Conservation (phyloP, 331 rosid species). For the Dryas integrifolia region DNA sequence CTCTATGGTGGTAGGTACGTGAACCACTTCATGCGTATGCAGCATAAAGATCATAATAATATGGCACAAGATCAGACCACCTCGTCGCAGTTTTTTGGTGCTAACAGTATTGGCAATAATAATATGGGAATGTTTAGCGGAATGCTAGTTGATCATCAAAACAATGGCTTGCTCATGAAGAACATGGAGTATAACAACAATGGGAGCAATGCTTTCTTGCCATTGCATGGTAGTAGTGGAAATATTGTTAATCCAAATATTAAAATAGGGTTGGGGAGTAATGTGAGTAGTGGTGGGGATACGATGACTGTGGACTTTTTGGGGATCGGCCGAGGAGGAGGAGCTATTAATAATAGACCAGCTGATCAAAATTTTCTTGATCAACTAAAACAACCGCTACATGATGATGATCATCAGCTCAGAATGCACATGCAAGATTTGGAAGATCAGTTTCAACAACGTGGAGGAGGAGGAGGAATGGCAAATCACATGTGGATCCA, state of each 20-base stretch:
- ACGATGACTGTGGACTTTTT: constrained; percentile 72
- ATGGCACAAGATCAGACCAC: not conserved
- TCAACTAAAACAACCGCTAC: constrained; percentile 28
- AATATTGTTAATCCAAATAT: not conserved
- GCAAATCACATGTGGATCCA: constrained; percentile 29
- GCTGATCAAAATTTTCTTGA: constrained; percentile 36
- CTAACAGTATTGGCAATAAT: constrained; percentile 10
- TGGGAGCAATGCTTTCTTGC: not conserved
- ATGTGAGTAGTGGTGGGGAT: constrained; percentile 44
- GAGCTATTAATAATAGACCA: constrained; percentile 10
- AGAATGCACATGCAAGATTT: not conserved
- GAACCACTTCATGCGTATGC: constrained; percentile 47
- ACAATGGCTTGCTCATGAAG: constrained; percentile 42
- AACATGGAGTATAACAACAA: constrained; percentile 36
- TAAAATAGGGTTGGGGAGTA: constrained; percentile 8
- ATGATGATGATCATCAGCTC: constrained; percentile 2
- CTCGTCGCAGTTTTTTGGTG: constrained; percentile 31
- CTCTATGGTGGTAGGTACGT: constrained; percentile 10
- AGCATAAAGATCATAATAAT: constrained; percentile 7
- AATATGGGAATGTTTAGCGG: constrained; percentile 50
- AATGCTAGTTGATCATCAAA: constrained; percentile 41
- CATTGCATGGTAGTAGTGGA: no score
- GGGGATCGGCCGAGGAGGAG: constrained; percentile 50
- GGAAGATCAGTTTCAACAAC: constrained; percentile 26
- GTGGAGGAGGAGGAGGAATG: constrained; percentile 36